Evolutionary conservation across 129 eudicot genomes (phyloP).

Genomic region (Mikania micrantha): DNA sequence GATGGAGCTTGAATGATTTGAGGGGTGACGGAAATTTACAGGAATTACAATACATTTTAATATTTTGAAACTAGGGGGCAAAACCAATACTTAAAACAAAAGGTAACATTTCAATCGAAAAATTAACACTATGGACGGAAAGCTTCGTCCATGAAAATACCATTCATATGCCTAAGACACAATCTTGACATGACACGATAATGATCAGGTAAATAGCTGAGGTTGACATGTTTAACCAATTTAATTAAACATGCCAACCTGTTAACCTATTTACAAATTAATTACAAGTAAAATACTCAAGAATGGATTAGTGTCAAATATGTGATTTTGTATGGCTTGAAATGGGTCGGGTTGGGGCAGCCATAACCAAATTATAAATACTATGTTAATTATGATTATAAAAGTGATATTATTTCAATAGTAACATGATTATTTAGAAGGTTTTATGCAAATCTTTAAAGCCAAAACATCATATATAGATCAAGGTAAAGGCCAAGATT

Average conservation of each 20-base stretch:
- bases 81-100: too few relatives aligned
- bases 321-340: neutral
- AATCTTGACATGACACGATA: too few relatives aligned
- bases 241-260: neutral
- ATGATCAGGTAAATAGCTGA: too few relatives aligned
- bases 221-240: too few relatives aligned
- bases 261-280: neutral
- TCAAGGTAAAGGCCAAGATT: too few relatives aligned
- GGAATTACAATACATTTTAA: too few relatives aligned
- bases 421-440: neutral
- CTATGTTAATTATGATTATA: neutral
- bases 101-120: too few relatives aligned
- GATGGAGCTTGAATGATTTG: too few relatives aligned
- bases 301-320: neutral
- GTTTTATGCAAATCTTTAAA: neutral
- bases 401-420: neutral
- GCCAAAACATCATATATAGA: neutral
- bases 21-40: too few relatives aligned
- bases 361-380: neutral
- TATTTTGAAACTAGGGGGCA: too few relatives aligned
- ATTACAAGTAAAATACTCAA: neutral
- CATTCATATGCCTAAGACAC: neutral
- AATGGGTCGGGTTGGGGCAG: neutral
- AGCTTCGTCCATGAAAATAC: too few relatives aligned
- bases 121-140: too few relatives aligned